phyloP scores from a whole-genome alignment of 768 basidiomycete species.

The Termitomyces sp. region DNA sequence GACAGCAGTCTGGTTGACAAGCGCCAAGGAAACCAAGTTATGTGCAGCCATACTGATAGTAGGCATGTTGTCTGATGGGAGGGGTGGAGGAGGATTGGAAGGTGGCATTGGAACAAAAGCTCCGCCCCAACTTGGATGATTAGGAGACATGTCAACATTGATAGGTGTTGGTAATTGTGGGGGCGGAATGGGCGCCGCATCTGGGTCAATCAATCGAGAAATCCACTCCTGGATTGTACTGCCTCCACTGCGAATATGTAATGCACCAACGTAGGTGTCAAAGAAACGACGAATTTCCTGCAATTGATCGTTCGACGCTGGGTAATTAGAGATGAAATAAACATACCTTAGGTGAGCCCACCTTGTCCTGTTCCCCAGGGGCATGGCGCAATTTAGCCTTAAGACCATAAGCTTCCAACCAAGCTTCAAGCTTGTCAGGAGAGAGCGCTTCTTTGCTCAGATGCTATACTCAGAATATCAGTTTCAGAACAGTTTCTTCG shows the following conservation, averaged over 20 bases:
- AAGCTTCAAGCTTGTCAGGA: slow-evolving; percentile 37
- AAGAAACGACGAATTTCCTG: slow-evolving; percentile 60
- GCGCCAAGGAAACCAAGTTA: slow-evolving; percentile 38
- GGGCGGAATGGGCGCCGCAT: slow-evolving; percentile 13
- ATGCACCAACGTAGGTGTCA: slow-evolving; percentile 62
- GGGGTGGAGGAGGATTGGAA: slow-evolving; percentile 28
- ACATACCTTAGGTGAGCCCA: slow-evolving; percentile 30
- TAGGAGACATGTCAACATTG: neutral
- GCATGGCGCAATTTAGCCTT: slow-evolving; percentile 50
- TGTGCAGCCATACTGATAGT: slow-evolving; percentile 4
- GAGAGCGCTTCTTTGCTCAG: slow-evolving; percentile 28
- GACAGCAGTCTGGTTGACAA: slow-evolving; percentile 50
- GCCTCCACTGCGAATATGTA: slow-evolving; percentile 56
- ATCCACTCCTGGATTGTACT: slow-evolving; percentile 53
- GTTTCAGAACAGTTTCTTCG: neutral
- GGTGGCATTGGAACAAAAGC: slow-evolving; percentile 23
- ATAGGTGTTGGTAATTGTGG: slow-evolving; percentile 9
- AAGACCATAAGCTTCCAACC: slow-evolving; percentile 51
- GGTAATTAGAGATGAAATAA: neutral
- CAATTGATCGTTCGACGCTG: neutral
- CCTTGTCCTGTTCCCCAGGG: slow-evolving; percentile 29
- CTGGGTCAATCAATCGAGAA: slow-evolving; percentile 51
- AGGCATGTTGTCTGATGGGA: slow-evolving; percentile 23
- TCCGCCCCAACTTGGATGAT: slow-evolving; percentile 10
- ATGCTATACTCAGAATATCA: slow-evolving; percentile 16